Evolutionary conservation across 2,329 filamentous ascomycete genomes (phyloP), one percentile per base, ranked within the genome.

Genomic region (Ascochyta rabiei): DNA sequence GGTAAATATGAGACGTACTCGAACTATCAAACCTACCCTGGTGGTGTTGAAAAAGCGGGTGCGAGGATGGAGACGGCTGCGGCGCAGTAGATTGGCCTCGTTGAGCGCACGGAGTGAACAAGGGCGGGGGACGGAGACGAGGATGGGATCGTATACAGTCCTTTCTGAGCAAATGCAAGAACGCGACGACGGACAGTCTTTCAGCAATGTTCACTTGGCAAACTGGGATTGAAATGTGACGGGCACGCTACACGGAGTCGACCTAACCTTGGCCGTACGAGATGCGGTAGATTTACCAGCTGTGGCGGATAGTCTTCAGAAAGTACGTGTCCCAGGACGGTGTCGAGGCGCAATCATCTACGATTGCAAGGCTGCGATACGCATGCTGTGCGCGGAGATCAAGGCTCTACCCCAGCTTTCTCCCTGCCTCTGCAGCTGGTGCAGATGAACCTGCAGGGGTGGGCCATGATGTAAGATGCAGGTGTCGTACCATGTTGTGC

Each of bases 371-470:
- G 23, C 21, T 41, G 23, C 42, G 35, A 41, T 28, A 34, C 40
- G 35, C 40, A 18, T 49, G 35, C 44, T 38, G 39, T 44, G 47
- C 26, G 16, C 41, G 31, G 12, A 48, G 45, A 48, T 57, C 53
- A 53, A 49, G 50, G 52, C 47, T 43, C 24, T 39, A 52, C 39
- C 40, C 56, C 50, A 31, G 49, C 42, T 53, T 57, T 56, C 55
- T 44, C 49, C 48, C 49, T 24, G 19, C 46, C 39, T 33, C 23
- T 34, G 31, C n/a, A 16, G 15, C 31, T 7, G 15, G 12, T 48
- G n/a, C 28, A 45, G 26, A 23, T 41, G 39, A 16, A 13, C 6
- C 10, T 30, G 35, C 40, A 54, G 40, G 51, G 51, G 35, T 45
- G 21, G 26, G 12, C 40, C 28, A 45, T 49, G 51, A 54, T 45